Percentiles rank a stretch among this genome's conserved stretches.
Evolutionary conservation across 164 flowering plant genomes (phyloP).

Genomic region (Berberis thunbergii): DNA sequence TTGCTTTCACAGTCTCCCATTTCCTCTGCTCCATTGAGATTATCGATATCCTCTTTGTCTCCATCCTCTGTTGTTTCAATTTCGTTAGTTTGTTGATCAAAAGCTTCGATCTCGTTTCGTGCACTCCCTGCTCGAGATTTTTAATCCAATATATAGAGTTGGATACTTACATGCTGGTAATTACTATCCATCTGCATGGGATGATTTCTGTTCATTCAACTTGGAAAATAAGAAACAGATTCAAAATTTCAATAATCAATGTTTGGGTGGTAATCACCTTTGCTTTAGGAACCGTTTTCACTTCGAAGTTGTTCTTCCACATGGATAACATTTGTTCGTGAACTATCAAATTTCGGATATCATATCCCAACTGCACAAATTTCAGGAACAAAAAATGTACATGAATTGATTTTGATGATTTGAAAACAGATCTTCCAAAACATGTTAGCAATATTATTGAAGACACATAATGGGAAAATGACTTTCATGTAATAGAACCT

Average conservation of each 20-base stretch:
- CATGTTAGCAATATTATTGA: not conserved
- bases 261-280: slow-evolving; percentile 38
- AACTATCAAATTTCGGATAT: slow-evolving; percentile 74
- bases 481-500: not conserved
- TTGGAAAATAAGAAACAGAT: not conserved
- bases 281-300: slow-evolving; percentile 61
- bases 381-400: not conserved
- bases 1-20: slow-evolving; percentile 12
- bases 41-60: slow-evolving; percentile 13
- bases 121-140: slow-evolving; percentile 25
- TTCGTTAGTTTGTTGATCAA: slow-evolving; percentile 16
- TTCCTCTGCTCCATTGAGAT: slow-evolving; percentile 9
- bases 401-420: too few relatives aligned
- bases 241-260: not conserved
- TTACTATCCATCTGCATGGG: slow-evolving; percentile 65
- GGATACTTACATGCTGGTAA: slow-evolving; percentile 83
- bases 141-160: slow-evolving; percentile 61
- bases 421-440: too few relatives aligned
- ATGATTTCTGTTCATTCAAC: not conserved
- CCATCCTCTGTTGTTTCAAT: slow-evolving; percentile 6
- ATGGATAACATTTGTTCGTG: slow-evolving; percentile 79
- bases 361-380: slow-evolving; percentile 72
- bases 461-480: not conserved
- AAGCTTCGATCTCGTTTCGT: not conserved
- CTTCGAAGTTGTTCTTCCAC: slow-evolving; percentile 77